Evolutionary conservation across 305 asterid genomes (phyloP).

Genomic region (Fraxinus albicans): DNA sequence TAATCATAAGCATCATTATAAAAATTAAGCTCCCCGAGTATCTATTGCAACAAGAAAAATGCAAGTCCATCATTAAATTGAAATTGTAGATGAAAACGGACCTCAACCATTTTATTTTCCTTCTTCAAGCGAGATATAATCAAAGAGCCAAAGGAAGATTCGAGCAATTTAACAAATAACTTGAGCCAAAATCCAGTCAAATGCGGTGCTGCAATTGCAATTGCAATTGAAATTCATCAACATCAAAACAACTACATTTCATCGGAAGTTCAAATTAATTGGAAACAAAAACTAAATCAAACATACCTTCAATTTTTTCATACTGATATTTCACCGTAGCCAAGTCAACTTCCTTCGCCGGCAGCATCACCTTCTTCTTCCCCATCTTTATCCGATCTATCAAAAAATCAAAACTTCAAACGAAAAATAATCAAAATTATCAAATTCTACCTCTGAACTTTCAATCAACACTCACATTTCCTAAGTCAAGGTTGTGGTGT

Average conservation of each 20-base stretch:
- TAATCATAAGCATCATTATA: conserved; percentile 22
- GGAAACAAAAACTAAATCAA: not conserved
- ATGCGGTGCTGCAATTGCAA: conserved; percentile 76
- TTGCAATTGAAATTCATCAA: not conserved
- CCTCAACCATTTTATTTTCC: conserved; percentile 69
- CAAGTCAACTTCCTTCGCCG: conserved; percentile 74
- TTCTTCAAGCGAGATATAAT: conserved; percentile 56
- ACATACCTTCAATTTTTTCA: conserved; percentile 64
- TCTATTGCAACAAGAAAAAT: not conserved
- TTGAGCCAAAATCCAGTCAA: conserved; percentile 71
- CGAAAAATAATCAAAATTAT: not conserved
- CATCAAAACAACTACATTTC: conserved; percentile 2
- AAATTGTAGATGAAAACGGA: conserved; percentile 17
- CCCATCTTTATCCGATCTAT: conserved; percentile 44
- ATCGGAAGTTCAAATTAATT: not conserved
- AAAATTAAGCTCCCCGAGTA: conserved; percentile 1
- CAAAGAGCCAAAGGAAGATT: conserved; percentile 68
- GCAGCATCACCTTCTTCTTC: conserved; percentile 77
- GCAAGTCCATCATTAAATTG: not conserved
- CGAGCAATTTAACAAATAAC: conserved; percentile 57
- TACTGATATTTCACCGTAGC: conserved; percentile 56
- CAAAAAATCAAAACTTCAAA: not conserved
- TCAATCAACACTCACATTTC: not conserved
- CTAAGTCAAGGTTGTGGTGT: not conserved
- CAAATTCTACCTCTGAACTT: not conserved